Conservation (phyloP, 148 eudicot species). For the Chenopodium quinoa region DNA sequence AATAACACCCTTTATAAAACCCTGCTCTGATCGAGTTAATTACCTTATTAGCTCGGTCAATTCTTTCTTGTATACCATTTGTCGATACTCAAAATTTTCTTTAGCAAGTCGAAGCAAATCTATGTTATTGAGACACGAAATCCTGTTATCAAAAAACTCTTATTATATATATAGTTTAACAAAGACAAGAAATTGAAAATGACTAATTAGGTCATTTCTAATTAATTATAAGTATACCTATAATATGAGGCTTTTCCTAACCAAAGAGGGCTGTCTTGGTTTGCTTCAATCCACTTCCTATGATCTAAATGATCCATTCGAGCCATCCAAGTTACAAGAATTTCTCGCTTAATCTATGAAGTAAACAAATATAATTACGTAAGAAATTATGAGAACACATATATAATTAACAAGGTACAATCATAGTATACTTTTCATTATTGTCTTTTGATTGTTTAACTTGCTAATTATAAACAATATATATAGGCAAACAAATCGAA, state of each 20-base stretch:
- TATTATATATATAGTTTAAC: background rate
- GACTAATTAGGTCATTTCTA: no score
- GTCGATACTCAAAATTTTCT: constrained; percentile 30
- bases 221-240: constrained; percentile 18
- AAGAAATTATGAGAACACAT: no score
- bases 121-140: constrained; percentile 28
- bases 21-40: no score
- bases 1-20: no score
- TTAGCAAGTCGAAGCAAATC: constrained; percentile 39
- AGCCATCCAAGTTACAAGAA: constrained; percentile 43
- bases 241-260: constrained; percentile 39
- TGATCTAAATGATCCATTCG: constrained; percentile 46
- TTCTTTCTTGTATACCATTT: constrained; percentile 33
- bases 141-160: constrained; percentile 7
- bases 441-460: no score
- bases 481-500: no score
- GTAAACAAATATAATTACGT: no score
- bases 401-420: no score
- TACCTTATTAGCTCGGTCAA: constrained; percentile 40
- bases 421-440: no score
- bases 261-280: constrained; percentile 22
- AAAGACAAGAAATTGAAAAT: no score
- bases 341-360: constrained; percentile 36
- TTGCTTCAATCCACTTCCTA: constrained; percentile 49
- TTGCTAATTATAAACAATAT: no score